A percentile compares a stretch with the other conserved stretches of the same genome.
These are phyloP conservation scores for Russula lepida DNA, from an alignment of 768 basidiomycete genomes.

Conservation along the genomic window DNA sequence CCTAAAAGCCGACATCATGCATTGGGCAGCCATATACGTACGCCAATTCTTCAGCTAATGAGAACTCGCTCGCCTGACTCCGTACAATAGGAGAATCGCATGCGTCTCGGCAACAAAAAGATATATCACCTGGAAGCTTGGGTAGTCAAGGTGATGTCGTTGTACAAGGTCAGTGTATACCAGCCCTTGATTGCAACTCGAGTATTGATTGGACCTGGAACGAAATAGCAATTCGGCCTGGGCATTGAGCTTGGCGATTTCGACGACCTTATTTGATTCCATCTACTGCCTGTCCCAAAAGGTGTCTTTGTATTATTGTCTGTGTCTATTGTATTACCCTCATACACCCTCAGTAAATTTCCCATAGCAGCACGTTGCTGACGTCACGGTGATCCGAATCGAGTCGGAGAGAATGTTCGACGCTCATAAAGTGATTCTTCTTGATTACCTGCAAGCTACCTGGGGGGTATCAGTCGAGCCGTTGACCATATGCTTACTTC, in stretches of 20 bases:
- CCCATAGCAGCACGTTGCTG: neutral
- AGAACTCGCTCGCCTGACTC: neutral
- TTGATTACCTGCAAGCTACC: neutral
- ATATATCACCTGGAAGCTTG: constrained; percentile 97
- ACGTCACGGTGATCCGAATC: neutral
- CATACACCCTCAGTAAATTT: neutral
- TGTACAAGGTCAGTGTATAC: constrained; percentile 57
- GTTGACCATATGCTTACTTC: neutral
- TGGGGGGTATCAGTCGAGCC: too few species aligned
- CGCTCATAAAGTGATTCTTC: neutral
- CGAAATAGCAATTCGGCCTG: constrained; percentile 40
- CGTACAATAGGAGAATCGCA: constrained; percentile 71
- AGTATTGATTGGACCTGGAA: neutral
- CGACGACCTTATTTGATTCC: constrained; percentile 28
- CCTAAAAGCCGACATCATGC: constrained; percentile 88
- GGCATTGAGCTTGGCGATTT: constrained; percentile 53
- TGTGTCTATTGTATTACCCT: neutral
- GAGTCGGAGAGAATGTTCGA: neutral
- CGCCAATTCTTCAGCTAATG: constrained; percentile 25
- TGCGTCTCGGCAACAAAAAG: constrained; percentile 88
- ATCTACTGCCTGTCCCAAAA: neutral
- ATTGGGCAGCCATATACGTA: constrained; percentile 97
- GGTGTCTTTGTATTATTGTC: neutral
- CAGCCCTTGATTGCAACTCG: neutral
- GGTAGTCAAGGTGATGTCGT: constrained; percentile 92